These are phyloP conservation scores for Malassezia psittaci DNA, from an alignment of 1,284 basidiomycete species.

Conservation along the genomic window DNA sequence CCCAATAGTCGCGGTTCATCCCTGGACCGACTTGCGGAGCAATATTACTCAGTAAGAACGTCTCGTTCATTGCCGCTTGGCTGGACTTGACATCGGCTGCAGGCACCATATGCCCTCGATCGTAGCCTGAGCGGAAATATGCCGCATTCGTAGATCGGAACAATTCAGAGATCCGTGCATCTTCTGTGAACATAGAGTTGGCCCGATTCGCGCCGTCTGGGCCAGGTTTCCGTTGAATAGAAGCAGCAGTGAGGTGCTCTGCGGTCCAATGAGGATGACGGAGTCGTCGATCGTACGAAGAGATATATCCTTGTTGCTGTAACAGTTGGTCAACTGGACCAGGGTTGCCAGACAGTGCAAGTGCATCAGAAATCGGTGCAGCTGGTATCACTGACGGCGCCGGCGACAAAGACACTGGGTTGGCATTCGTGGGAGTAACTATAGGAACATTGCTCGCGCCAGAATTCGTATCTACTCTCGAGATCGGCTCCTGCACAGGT, in stretches of 20 bases:
- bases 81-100: constrained; percentile 94
- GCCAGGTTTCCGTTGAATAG: constrained; percentile 36
- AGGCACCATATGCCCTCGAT: constrained; percentile 84
- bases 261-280: constrained; percentile 93
- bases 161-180: constrained; percentile 62
- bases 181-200: constrained; percentile 71
- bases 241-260: constrained; percentile 73
- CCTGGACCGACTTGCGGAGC: constrained; percentile 95
- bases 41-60: constrained; percentile 87
- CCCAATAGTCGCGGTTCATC: constrained; percentile 86
- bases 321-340: constrained; percentile 75
- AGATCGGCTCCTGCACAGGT: not conserved
- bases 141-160: constrained; percentile 72
- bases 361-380: constrained; percentile 10
- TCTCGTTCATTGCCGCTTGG: constrained; percentile 89
- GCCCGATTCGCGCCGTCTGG: constrained; percentile 50
- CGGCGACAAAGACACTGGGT: not conserved
- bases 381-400: constrained; percentile 26
- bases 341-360: constrained; percentile 39
- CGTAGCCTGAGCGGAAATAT: constrained; percentile 80
- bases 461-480: no score
- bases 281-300: constrained; percentile 78
- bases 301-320: constrained; percentile 69
- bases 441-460: not conserved
- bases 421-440: not conserved